Percentiles rank a stretch among this genome's conserved stretches.
These are phyloP conservation scores for Penicillium salamii DNA, from an alignment of 495 filamentous ascomycete species.

Conservation along the genomic window DNA sequence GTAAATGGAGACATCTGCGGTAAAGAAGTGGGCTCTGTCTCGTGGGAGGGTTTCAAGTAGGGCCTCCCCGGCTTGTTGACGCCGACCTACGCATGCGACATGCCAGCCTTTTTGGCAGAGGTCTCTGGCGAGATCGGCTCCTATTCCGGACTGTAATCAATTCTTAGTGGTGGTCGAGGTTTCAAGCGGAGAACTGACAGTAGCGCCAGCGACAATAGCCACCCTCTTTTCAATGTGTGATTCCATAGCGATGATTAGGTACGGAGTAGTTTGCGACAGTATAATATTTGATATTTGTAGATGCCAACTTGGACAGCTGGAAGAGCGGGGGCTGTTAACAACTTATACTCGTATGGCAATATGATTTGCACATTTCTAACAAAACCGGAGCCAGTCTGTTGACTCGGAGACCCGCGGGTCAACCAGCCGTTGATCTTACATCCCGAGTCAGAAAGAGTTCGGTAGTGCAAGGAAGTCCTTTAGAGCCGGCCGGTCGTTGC, in stretches of 20 bases:
- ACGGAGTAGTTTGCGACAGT: neutral
- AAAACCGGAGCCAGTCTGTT: neutral
- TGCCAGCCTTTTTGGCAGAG: constrained; percentile 24
- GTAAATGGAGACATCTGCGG: constrained; percentile 26
- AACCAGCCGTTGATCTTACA: neutral
- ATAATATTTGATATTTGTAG: neutral
- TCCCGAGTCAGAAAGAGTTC: neutral
- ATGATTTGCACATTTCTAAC: too few species aligned
- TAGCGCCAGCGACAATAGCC: constrained; percentile 21
- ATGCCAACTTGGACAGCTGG: too few species aligned
- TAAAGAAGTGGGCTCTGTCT: constrained; percentile 20
- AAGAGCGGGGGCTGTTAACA: too few species aligned
- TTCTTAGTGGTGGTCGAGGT: neutral
- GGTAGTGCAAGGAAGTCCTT: neutral
- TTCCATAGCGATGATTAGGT: constrained; percentile 3
- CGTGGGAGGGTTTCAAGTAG: constrained; percentile 10
- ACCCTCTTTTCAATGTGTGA: constrained; percentile 14
- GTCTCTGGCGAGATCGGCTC: constrained; percentile 20
- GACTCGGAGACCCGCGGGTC: neutral
- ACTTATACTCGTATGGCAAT: too few species aligned
- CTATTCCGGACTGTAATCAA: constrained; percentile 26
- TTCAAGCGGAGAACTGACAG: constrained; percentile 12
- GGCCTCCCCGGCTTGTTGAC: constrained; percentile 14
- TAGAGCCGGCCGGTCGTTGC: neutral
- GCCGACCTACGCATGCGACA: constrained; percentile 25